A percentile compares a stretch with the other conserved stretches of the same genome.
Conservation (phyloP, 2,329 filamentous ascomycete species). For the Fusarium sp. region DNA sequence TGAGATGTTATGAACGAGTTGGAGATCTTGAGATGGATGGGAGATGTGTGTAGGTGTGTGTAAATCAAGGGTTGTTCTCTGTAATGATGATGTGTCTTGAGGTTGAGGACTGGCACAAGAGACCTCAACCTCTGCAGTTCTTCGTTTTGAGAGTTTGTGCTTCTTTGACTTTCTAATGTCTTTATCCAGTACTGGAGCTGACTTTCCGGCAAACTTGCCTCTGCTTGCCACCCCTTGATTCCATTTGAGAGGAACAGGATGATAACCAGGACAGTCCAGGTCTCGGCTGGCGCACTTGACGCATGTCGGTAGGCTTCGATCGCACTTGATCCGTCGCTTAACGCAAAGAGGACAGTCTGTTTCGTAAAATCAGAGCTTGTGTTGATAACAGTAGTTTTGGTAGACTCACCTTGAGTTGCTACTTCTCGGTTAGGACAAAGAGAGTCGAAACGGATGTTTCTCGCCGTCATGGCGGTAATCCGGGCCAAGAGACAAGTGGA, state of each 20-base stretch:
- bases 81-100: background rate
- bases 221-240: slow-evolving; percentile 39
- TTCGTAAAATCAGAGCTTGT: background rate
- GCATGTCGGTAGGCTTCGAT: slow-evolving; percentile 34
- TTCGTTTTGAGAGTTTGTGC: background rate
- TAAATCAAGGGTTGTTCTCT: background rate
- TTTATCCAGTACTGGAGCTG: slow-evolving; percentile 4
- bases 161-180: background rate
- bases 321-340: slow-evolving; percentile 37
- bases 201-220: slow-evolving; percentile 30
- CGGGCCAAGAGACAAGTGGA: background rate
- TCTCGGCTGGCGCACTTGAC: slow-evolving; percentile 34
- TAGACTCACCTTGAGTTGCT: slow-evolving; percentile 25
- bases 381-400: too few relatives aligned
- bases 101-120: background rate
- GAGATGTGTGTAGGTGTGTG: background rate
- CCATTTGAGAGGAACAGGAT: slow-evolving; percentile 33
- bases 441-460: slow-evolving; percentile 32
- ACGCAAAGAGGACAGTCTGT: slow-evolving; percentile 34
- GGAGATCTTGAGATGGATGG: background rate
- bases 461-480: background rate
- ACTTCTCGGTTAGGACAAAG: slow-evolving; percentile 25
- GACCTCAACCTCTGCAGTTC: background rate
- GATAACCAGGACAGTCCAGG: slow-evolving; percentile 32
- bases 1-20: background rate